These are phyloP conservation scores for Plenodomus lindquistii DNA, from an alignment of 2,329 filamentous ascomycete genomes.

Conservation along the genomic window DNA sequence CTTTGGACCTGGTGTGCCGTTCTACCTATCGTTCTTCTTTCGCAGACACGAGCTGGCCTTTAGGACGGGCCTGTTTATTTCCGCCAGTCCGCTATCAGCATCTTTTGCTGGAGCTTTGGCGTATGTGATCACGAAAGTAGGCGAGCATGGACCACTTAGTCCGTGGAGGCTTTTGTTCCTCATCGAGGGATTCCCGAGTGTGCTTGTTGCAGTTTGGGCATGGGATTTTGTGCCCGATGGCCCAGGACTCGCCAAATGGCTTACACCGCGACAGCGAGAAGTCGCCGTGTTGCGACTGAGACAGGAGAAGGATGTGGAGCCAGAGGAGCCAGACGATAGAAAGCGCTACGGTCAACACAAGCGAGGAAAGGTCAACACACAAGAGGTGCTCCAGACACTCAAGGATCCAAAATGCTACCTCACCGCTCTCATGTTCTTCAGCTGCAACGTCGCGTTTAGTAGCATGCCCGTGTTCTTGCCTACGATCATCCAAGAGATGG, in stretches of 20 bases:
- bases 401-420: slow-evolving; percentile 72
- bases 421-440: slow-evolving; percentile 82
- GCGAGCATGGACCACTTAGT: slow-evolving; percentile 67
- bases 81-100: slow-evolving; percentile 66
- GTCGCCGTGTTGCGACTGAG: slow-evolving; percentile 72
- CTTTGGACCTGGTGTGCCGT: slow-evolving; percentile 66
- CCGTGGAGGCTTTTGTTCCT: slow-evolving; percentile 87
- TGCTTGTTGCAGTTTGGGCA: slow-evolving; percentile 72
- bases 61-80: slow-evolving; percentile 83
- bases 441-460: slow-evolving; percentile 84
- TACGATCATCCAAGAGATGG: slow-evolving; percentile 77
- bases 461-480: slow-evolving; percentile 87
- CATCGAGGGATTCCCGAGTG: slow-evolving; percentile 81
- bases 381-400: slow-evolving; percentile 63
- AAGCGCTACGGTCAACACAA: slow-evolving; percentile 17
- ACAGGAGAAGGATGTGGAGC: slow-evolving; percentile 49
- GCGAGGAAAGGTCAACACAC: slow-evolving; percentile 52
- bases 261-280: slow-evolving; percentile 54
- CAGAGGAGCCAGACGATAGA: slow-evolving; percentile 33
- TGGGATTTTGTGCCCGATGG: slow-evolving; percentile 78
- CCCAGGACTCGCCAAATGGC: slow-evolving; percentile 55
- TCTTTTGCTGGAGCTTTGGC: slow-evolving; percentile 78
- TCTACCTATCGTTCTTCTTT: slow-evolving; percentile 68
- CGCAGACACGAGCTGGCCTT: slow-evolving; percentile 75
- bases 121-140: slow-evolving; percentile 74